Evolutionary conservation across 495 filamentous ascomycete species (phyloP).

Genomic region (Thermothielavioides terrestris): DNA sequence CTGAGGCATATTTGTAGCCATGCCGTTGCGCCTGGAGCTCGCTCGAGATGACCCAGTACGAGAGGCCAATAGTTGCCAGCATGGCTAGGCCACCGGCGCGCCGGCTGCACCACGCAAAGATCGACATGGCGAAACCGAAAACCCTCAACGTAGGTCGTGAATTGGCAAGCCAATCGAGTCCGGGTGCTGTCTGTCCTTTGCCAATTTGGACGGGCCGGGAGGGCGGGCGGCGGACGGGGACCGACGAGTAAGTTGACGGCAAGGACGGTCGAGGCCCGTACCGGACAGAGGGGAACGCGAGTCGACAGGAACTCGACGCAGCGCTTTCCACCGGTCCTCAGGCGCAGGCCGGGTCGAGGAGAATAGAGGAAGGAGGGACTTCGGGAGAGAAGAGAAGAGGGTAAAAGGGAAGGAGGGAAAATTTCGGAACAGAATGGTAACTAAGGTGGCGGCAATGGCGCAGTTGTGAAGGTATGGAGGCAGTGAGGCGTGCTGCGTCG

Average conservation of each 20-base stretch:
- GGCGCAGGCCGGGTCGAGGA: conserved; percentile 13
- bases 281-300: conserved; percentile 15
- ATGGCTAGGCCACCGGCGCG: conserved; percentile 43
- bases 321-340: conserved; percentile 22
- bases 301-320: conserved; percentile 17
- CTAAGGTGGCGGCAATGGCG: conserved; percentile 5
- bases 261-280: conserved; percentile 4
- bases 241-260: too few relatives aligned
- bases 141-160: not conserved
- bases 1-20: conserved; percentile 38
- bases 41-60: conserved; percentile 39
- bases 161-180: conserved; percentile 2
- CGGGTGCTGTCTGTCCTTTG: not conserved
- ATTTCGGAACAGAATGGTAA: conserved; percentile 14
- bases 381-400: conserved; percentile 9
- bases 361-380: conserved; percentile 19
- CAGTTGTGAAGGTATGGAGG: not conserved
- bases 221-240: too few relatives aligned
- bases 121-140: conserved; percentile 29
- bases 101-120: conserved; percentile 41
- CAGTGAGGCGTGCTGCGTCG: not conserved
- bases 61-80: conserved; percentile 34
- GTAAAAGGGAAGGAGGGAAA: conserved; percentile 12
- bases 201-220: not conserved
- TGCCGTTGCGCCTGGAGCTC: conserved; percentile 35